Evolutionary conservation across 2,329 filamentous ascomycete genomes (phyloP).

Genomic region (Ophiocordyceps polyrhachis-furcata): DNA sequence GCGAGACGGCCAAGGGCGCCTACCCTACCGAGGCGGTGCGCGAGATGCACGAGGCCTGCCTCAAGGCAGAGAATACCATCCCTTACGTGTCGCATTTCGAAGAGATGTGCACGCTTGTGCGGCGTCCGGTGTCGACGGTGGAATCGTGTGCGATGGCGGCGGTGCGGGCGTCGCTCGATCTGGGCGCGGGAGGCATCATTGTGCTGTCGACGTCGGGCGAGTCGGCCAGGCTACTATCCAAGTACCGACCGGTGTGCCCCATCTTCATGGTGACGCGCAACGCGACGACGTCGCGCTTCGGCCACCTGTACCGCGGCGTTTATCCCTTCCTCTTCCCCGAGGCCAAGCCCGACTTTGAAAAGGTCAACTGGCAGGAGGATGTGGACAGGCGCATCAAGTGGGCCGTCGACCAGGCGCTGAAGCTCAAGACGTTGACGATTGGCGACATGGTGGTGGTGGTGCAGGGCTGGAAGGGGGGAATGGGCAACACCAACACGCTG

Average conservation of each 20-base stretch:
- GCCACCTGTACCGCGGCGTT: constrained; percentile 90
- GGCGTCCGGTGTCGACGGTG: constrained; percentile 67
- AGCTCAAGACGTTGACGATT: constrained; percentile 55
- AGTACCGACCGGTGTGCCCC: constrained; percentile 96
- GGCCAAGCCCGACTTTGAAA: constrained; percentile 82
- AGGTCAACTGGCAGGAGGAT: constrained; percentile 95
- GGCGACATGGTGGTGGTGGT: constrained; percentile 67
- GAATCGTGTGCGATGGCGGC: constrained; percentile 97
- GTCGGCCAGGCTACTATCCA: constrained; percentile 87
- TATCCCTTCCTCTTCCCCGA: constrained; percentile 94
- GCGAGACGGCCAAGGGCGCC: constrained; percentile 93
- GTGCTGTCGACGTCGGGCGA: constrained; percentile 91
- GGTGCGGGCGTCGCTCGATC: constrained; percentile 84
- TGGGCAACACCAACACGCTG: constrained; percentile 78
- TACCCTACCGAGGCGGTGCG: constrained; percentile 84
- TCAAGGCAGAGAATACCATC: constrained; percentile 93
- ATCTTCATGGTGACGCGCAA: constrained; percentile 99
- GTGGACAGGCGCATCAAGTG: constrained; percentile 96
- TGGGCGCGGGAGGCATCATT: constrained; percentile 91
- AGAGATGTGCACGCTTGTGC: constrained; percentile 70
- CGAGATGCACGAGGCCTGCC: constrained; percentile 97
- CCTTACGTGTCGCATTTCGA: constrained; percentile 95
- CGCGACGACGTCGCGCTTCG: constrained; percentile 66
- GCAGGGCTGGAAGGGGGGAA: constrained; percentile 80
- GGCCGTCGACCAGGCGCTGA: constrained; percentile 75